phyloP scores from a whole-genome alignment of 257 asterid genomes.

The Schizonepeta tenuifolia region DNA sequence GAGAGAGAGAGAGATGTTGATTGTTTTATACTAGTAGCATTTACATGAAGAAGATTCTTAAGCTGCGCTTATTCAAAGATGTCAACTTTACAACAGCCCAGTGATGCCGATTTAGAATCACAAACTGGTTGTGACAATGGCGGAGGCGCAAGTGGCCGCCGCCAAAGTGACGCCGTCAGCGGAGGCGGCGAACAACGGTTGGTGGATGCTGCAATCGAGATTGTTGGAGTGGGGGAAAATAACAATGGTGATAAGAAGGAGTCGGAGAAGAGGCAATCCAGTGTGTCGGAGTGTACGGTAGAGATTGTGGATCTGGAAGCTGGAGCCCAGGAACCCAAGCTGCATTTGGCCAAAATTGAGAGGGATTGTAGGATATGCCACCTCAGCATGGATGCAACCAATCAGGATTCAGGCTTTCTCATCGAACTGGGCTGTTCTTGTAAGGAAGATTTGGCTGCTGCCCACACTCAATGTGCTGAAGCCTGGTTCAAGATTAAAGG shows the following conservation, averaged over 20 bases:
- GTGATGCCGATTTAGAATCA: constrained; percentile 53
- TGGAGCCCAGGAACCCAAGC: constrained; percentile 26
- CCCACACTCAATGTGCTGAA: constrained; percentile 78
- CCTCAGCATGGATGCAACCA: constrained; percentile 60
- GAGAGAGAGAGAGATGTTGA: constrained; percentile 2
- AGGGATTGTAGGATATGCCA: constrained; percentile 82
- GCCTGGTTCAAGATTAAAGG: constrained; percentile 89
- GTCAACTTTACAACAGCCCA: constrained; percentile 49
- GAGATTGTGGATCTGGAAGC: constrained; percentile 65
- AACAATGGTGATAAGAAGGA: neutral
- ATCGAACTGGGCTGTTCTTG: constrained; percentile 81
- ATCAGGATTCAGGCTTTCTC: constrained; percentile 56
- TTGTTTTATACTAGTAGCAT: constrained; percentile 13
- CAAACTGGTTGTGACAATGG: constrained; percentile 4
- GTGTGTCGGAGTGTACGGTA: constrained; percentile 60
- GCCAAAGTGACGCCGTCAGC: constrained; percentile 5
- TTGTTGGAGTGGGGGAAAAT: constrained; percentile 39
- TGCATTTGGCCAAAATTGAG: constrained; percentile 44
- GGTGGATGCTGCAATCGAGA: constrained; percentile 38
- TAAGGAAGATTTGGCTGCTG: constrained; percentile 81
- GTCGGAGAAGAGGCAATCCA: constrained; percentile 44
- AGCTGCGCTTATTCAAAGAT: constrained; percentile 51
- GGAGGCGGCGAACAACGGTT: constrained; percentile 18
- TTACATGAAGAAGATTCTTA: constrained; percentile 58
- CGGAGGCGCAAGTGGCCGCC: constrained; percentile 27